Percentiles rank a stretch among this genome's conserved stretches.
These are phyloP conservation scores for Leptographium lundbergii DNA, from an alignment of 2,329 filamentous ascomycete species.

Conservation along the genomic window DNA sequence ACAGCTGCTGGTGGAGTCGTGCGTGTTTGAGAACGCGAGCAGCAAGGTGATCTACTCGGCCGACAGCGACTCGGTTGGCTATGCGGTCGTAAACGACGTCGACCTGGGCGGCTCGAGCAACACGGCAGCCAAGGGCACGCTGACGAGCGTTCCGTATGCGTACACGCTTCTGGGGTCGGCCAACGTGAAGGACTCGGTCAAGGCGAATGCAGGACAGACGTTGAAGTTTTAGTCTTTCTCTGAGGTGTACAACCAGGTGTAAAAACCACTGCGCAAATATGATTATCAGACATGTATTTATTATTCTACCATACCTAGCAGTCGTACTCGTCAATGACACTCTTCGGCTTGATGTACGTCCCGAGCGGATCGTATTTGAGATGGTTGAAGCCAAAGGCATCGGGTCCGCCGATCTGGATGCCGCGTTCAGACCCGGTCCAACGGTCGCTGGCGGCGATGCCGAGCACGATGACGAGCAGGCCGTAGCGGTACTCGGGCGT, in stretches of 20 bases:
- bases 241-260: too few relatives aligned
- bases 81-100: slow-evolving; percentile 28
- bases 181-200: slow-evolving; percentile 31
- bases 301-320: not conserved
- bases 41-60: slow-evolving; percentile 22
- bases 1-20: slow-evolving; percentile 46
- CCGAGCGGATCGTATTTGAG: slow-evolving; percentile 35
- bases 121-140: slow-evolving; percentile 35
- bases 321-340: slow-evolving; percentile 39
- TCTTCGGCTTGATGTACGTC: slow-evolving; percentile 33
- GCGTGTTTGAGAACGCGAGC: slow-evolving; percentile 31
- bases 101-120: slow-evolving; percentile 31
- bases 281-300: not conserved
- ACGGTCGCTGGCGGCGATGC: slow-evolving; percentile 37
- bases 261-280: too few relatives aligned
- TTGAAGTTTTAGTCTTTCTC: slow-evolving; percentile 22
- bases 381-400: slow-evolving; percentile 34
- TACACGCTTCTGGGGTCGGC: slow-evolving; percentile 38
- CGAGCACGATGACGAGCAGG: slow-evolving; percentile 35
- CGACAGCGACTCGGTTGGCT: slow-evolving; percentile 29
- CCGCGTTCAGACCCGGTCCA: slow-evolving; percentile 36
- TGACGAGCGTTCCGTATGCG: slow-evolving; percentile 37
- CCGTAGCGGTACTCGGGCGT: slow-evolving; percentile 42
- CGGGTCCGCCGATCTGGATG: slow-evolving; percentile 35
- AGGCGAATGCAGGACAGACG: slow-evolving; percentile 24